Evolutionary conservation across 352 stramenopile species (phyloP).

Genomic region (Blastocystis sp.): DNA sequence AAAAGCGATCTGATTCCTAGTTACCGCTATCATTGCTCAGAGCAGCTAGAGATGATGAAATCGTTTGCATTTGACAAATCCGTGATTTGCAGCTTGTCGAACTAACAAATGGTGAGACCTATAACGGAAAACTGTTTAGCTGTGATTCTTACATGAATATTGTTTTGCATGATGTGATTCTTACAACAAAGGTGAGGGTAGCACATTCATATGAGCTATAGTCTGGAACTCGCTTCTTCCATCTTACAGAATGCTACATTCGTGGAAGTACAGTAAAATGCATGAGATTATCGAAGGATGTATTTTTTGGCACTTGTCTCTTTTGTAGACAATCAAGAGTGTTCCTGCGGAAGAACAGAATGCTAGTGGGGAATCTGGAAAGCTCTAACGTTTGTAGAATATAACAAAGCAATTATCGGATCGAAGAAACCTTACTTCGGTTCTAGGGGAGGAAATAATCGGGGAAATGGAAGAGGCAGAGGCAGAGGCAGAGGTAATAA

Average conservation of each 20-base stretch:
- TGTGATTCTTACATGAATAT: slow-evolving; percentile 99
- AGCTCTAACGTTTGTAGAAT: neutral
- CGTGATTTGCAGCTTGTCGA: slow-evolving; percentile 79
- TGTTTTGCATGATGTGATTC: slow-evolving; percentile 95
- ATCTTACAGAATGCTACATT: slow-evolving; percentile 95
- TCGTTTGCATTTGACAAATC: neutral
- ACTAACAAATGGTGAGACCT: slow-evolving; percentile 96
- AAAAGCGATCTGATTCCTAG: neutral
- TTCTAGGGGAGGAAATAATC: slow-evolving; percentile 61
- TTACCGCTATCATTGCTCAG: slow-evolving; percentile 29
- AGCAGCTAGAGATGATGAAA: slow-evolving; percentile 26
- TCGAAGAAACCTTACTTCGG: slow-evolving; percentile 59
- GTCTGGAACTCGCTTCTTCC: slow-evolving; percentile 93
- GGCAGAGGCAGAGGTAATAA: slow-evolving; percentile 63
- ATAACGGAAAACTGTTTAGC: slow-evolving; percentile 91
- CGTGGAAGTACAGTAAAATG: slow-evolving; percentile 97
- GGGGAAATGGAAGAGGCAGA: slow-evolving; percentile 60
- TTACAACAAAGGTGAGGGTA: slow-evolving; percentile 77
- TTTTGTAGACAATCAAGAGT: slow-evolving; percentile 76
- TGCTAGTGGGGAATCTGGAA: slow-evolving; percentile 64
- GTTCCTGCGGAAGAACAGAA: slow-evolving; percentile 82
- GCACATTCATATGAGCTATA: slow-evolving; percentile 63
- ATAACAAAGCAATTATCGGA: neutral
- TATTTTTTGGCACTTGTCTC: neutral
- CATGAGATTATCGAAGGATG: slow-evolving; percentile 88